Evolutionary conservation across 352 stramenopile species (phyloP).

Genomic region (Phytopythium chamaehyphon): DNA sequence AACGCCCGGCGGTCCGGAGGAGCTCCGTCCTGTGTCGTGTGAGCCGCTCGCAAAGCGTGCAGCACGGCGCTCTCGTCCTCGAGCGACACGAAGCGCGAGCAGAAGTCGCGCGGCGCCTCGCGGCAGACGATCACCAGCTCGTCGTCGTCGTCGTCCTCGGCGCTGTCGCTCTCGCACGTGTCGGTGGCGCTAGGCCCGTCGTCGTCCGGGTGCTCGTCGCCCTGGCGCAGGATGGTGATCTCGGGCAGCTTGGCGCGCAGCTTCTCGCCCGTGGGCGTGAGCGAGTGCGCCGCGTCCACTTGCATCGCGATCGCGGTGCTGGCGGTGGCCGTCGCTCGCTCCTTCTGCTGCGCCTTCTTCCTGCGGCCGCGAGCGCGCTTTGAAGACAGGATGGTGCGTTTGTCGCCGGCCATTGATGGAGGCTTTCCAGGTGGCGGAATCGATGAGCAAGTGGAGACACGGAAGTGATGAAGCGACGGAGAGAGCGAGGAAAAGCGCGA

Average conservation of each 20-base stretch:
- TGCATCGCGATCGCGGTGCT: slow-evolving; percentile 1
- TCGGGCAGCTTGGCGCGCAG: slow-evolving; percentile 3
- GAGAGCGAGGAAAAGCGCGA: neutral
- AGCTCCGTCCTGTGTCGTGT: neutral
- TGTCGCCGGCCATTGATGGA: slow-evolving; percentile 49
- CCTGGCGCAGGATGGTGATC: slow-evolving; percentile 18
- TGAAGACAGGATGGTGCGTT: slow-evolving; percentile 56
- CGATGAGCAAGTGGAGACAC: no score
- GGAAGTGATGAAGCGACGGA: no score
- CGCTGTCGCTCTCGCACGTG: slow-evolving; percentile 21
- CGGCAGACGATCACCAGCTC: slow-evolving; percentile 67
- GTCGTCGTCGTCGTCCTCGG: slow-evolving; percentile 41
- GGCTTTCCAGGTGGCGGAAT: no score
- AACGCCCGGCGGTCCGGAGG: slow-evolving; percentile 33
- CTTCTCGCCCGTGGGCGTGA: no score
- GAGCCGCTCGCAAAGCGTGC: slow-evolving; percentile 2
- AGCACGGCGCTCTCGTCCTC: slow-evolving; percentile 11
- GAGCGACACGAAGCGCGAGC: slow-evolving; percentile 46
- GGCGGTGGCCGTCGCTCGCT: slow-evolving; percentile 3
- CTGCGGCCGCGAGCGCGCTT: slow-evolving; percentile 61
- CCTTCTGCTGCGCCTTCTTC: slow-evolving; percentile 20
- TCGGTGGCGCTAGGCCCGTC: slow-evolving; percentile 8
- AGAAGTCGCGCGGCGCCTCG: slow-evolving; percentile 54
- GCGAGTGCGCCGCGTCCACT: neutral
- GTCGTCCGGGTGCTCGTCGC: slow-evolving; percentile 12